Percentiles rank a stretch among this genome's conserved stretches.
Conservation (phyloP, 148 eudicot species). For the Chenopodium quinoa region DNA sequence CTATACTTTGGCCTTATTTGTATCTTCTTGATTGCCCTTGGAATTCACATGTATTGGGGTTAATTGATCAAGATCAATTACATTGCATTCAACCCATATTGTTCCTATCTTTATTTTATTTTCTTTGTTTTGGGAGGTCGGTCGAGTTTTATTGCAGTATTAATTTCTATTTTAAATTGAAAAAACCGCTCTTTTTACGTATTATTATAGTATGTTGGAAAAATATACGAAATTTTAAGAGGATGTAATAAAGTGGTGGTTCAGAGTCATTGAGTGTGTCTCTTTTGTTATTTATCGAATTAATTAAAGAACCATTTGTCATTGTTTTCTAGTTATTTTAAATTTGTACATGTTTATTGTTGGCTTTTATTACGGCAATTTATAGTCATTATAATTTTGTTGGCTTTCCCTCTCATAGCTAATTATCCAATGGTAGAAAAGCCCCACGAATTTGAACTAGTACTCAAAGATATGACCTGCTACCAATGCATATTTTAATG, state of each 20-base stretch:
- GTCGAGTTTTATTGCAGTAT: background rate
- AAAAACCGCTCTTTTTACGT: background rate
- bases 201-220: no score
- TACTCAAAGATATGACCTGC: background rate
- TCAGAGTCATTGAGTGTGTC: background rate
- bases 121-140: background rate
- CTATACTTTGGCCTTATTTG: conserved; percentile 52
- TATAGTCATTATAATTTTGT: no score
- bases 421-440: no score
- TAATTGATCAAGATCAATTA: background rate
- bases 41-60: conserved; percentile 46
- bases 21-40: conserved; percentile 45
- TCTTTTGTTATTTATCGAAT: background rate
- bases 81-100: background rate
- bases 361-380: no score
- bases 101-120: background rate
- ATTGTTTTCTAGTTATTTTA: background rate
- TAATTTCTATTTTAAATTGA: background rate
- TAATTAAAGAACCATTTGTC: background rate
- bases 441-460: background rate
- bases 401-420: no score
- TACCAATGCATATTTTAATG: background rate
- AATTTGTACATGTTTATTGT: background rate
- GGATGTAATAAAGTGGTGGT: background rate
- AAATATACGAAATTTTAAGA: background rate